These are phyloP conservation scores for Aspergillus sp. DNA, from an alignment of 2,329 filamentous ascomycete species.

Conservation along the genomic window DNA sequence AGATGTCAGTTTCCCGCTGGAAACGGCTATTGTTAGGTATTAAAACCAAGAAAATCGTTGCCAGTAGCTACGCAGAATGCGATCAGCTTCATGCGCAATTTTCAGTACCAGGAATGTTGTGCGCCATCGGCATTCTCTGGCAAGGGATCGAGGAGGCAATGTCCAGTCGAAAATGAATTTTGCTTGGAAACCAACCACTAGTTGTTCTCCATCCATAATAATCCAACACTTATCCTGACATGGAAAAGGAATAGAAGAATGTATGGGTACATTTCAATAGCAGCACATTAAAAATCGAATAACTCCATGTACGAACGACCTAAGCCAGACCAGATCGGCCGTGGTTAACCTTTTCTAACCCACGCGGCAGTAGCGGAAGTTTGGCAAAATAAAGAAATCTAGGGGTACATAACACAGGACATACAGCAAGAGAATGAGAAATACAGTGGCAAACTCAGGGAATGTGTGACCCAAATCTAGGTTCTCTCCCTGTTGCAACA, in stretches of 20 bases:
- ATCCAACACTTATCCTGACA: too few relatives aligned
- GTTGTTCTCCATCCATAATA: too few relatives aligned
- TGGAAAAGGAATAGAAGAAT: too few relatives aligned
- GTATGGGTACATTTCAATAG: too few relatives aligned
- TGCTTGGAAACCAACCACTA: too few relatives aligned
- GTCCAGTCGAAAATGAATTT: too few relatives aligned
- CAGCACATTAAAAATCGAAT: too few relatives aligned
- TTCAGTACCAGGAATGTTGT: too few relatives aligned
- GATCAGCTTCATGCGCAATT: neutral
- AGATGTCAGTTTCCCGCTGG: neutral
- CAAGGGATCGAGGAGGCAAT: constrained; percentile 6
- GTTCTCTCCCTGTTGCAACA: constrained; percentile 53
- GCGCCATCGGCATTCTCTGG: constrained; percentile 4
- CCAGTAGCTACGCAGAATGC: constrained; percentile 9
- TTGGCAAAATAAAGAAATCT: neutral
- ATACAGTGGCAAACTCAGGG: constrained; percentile 8
- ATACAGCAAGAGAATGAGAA: neutral
- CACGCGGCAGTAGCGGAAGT: too few relatives aligned
- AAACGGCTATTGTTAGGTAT: neutral
- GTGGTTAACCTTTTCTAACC: too few relatives aligned
- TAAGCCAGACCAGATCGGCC: too few relatives aligned
- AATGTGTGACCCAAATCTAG: constrained; percentile 32
- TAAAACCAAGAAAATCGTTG: constrained; percentile 3
- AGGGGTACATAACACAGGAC: constrained; percentile 3
- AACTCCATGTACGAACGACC: too few relatives aligned